Evolutionary conservation across 2,329 filamentous ascomycete genomes (phyloP).

Genomic region (Botrytis squamosa): DNA sequence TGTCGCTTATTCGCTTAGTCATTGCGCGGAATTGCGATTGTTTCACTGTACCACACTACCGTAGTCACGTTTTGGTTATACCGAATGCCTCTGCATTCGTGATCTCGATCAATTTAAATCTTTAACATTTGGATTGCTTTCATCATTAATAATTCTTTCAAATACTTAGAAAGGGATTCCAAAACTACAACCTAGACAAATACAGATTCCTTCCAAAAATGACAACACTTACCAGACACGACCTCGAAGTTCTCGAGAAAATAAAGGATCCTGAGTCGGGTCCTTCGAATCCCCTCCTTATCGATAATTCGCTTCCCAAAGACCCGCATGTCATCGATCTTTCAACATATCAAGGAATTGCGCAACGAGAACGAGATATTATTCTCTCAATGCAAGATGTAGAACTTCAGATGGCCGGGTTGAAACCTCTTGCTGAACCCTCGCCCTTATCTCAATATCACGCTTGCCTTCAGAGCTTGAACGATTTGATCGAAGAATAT

Average conservation of each 20-base stretch:
- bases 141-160: neutral
- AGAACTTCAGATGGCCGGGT: conserved; percentile 46
- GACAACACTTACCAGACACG: conserved; percentile 55
- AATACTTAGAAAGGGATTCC: neutral
- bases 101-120: neutral
- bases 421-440: conserved; percentile 36
- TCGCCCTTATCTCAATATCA: conserved; percentile 47
- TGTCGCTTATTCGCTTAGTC: neutral
- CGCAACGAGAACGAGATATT: conserved; percentile 52
- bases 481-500: conserved; percentile 54
- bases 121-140: neutral
- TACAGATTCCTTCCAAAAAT: conserved; percentile 40
- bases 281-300: conserved; percentile 52
- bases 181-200: neutral
- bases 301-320: conserved; percentile 51
- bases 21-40: conserved; percentile 1
- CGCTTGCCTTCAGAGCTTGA: conserved; percentile 50
- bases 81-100: neutral
- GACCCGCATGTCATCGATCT: conserved; percentile 57
- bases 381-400: conserved; percentile 54
- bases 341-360: conserved; percentile 51
- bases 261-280: conserved; percentile 66
- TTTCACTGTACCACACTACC: neutral
- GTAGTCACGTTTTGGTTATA: neutral
- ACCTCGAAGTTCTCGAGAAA: conserved; percentile 62